phyloP scores from a whole-genome alignment of 1,284 basidiomycete genomes.

The Agroathelia rolfsii region DNA sequence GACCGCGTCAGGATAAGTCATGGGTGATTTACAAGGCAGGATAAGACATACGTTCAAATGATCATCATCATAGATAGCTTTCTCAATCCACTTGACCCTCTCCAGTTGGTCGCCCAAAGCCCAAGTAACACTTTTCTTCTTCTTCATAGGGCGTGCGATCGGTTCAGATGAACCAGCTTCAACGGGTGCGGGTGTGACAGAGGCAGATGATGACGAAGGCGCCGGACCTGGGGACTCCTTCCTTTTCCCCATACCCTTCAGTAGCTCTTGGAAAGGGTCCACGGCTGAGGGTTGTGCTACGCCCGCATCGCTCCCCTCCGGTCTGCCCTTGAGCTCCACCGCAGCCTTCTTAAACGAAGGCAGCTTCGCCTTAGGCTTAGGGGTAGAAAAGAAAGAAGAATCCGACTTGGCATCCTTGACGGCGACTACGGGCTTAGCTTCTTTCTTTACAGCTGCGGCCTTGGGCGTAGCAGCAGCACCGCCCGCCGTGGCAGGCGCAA shows the following conservation, averaged over 20 bases:
- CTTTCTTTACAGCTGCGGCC: constrained; percentile 25
- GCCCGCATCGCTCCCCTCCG: constrained; percentile 43
- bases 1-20: constrained; percentile 28
- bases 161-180: constrained; percentile 31
- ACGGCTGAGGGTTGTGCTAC: constrained; percentile 68
- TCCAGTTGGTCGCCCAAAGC: constrained; percentile 61
- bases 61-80: constrained; percentile 78
- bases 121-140: constrained; percentile 69
- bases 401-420: constrained; percentile 73
- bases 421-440: constrained; percentile 25
- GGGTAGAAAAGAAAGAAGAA: constrained; percentile 75
- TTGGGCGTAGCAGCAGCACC: constrained; percentile 15
- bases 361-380: constrained; percentile 70
- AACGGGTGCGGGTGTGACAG: constrained; percentile 24
- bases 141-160: too few species aligned
- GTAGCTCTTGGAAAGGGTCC: constrained; percentile 71
- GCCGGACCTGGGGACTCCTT: constrained; percentile 42
- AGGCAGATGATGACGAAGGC: constrained; percentile 23
- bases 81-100: constrained; percentile 67
- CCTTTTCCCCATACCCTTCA: constrained; percentile 62
- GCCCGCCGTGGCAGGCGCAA: constrained; percentile 35
- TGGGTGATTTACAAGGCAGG: constrained; percentile 49
- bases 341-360: constrained; percentile 74
- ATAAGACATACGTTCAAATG: constrained; percentile 61
- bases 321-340: constrained; percentile 31